Conservation (phyloP, 139 green algal genomes). For the Ettlia oleoabundans region DNA sequence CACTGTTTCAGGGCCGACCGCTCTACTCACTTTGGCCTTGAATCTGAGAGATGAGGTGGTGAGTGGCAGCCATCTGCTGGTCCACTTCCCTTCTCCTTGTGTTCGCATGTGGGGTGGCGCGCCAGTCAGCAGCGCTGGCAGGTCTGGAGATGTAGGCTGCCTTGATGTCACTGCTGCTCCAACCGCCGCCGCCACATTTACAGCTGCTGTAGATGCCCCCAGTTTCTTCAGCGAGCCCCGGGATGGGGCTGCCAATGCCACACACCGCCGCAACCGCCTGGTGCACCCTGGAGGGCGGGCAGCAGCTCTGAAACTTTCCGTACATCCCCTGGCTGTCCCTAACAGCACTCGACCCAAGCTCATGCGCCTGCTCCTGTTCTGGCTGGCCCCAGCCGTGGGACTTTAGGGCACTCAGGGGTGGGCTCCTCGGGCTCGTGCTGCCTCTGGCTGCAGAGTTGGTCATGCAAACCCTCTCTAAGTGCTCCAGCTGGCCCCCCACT, state of each 20-base stretch:
- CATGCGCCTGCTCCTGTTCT: too few species aligned
- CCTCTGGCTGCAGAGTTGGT: too few species aligned
- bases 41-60: conserved; percentile 1
- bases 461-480: background rate
- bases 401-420: too few species aligned
- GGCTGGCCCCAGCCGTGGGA: too few species aligned
- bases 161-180: background rate
- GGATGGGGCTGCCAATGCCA: background rate
- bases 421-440: too few species aligned
- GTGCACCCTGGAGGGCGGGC: too few species aligned
- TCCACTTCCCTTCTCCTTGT: conserved; percentile 24
- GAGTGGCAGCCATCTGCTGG: conserved; percentile 8
- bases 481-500: conserved; percentile 3
- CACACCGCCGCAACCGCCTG: background rate
- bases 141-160: background rate
- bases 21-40: conserved; percentile 11
- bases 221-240: too few species aligned
- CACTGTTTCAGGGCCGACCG: background rate
- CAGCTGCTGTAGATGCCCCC: too few species aligned
- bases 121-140: background rate
- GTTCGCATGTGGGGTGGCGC: background rate
- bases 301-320: background rate
- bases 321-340: background rate
- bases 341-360: too few species aligned
- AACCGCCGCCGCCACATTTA: too few species aligned